A percentile compares a stretch with the other conserved stretches of the same genome.
Evolutionary conservation across 257 asterid genomes (phyloP).

Genomic region (Gentiana macrophylla): DNA sequence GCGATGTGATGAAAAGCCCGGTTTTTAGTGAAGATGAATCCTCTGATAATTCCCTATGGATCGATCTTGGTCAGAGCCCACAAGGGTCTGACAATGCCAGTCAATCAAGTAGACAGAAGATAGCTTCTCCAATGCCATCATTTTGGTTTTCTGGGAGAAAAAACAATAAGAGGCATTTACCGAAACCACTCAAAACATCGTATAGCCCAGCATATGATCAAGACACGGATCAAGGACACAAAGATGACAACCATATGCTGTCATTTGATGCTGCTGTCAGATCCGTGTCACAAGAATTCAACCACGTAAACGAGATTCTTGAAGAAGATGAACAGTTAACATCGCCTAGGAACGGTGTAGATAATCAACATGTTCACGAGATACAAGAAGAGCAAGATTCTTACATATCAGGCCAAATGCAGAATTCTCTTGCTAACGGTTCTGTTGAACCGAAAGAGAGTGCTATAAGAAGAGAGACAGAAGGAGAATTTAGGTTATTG

Average conservation of each 20-base stretch:
- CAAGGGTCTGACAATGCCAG: slow-evolving; percentile 56
- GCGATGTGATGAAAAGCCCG: slow-evolving; percentile 95
- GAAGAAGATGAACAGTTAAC: slow-evolving; percentile 38
- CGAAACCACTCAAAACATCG: slow-evolving; percentile 46
- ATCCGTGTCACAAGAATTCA: slow-evolving; percentile 73
- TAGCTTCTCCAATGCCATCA: slow-evolving; percentile 69
- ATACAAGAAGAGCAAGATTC: slow-evolving; percentile 59
- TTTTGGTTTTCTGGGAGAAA: slow-evolving; percentile 75
- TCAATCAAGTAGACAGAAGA: slow-evolving; percentile 43
- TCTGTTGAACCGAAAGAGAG: slow-evolving; percentile 65
- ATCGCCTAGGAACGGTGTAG: slow-evolving; percentile 17
- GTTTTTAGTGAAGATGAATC: slow-evolving; percentile 97
- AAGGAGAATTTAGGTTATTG: slow-evolving; percentile 81
- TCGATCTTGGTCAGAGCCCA: slow-evolving; percentile 96
- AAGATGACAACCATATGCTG: slow-evolving; percentile 42
- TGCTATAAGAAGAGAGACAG: slow-evolving; percentile 93
- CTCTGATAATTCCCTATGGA: slow-evolving; percentile 93
- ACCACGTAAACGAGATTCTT: slow-evolving; percentile 56
- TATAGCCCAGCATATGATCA: slow-evolving; percentile 58
- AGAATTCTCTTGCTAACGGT: slow-evolving; percentile 31
- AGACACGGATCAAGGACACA: slow-evolving; percentile 39
- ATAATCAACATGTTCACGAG: slow-evolving; percentile 29
- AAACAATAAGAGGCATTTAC: slow-evolving; percentile 52
- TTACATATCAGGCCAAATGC: slow-evolving; percentile 17
- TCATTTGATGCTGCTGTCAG: slow-evolving; percentile 94